Base-by-base conservation (phyloP, 192 early-diverging fungal genomes). In the Coemansia sp. region DNA sequence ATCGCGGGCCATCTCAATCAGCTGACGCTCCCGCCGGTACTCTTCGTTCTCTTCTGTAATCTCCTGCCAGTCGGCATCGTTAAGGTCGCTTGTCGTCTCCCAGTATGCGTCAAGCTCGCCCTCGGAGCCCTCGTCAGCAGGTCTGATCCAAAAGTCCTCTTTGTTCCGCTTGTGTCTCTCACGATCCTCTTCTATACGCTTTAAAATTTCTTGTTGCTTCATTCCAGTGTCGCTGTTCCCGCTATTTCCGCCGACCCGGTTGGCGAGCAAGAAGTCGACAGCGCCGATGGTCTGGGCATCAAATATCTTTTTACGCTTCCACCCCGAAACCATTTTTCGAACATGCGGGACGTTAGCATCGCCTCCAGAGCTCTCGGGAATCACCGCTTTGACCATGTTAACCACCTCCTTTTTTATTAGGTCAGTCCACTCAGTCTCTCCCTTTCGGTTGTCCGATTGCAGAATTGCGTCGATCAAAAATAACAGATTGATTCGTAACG, bases 161-260 rank as follows among this genome's bases (percentile, higher is more conserved):
- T 80, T 80, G 37, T 70, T 60, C 3, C 71, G 45, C 49, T 83
- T 83, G 39, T 83, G 82, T 18, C 79, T 60, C 49, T 83, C 82
- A 15, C 82, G 71, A 39, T 83, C 82, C 60, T 83, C 82, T 43
- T 83, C 82, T 11, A 83, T 83, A 7, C 79, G 63, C 38, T 66
- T 66, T 59, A 81, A 30, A 2, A 83, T 83, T 30, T 83, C 75
- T 53, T 72, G 59, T 34, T 77, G 57, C 49, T 59, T 57, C 73
- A 76, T 72, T 9, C 59, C 67, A 10, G 67, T 48, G 11, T 73
- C 67, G 24, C 54, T 57, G 9, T 43, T 14, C 17, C 23, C 25
- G 14, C 38, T 38, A 34, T 44, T 57, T 12, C 54, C 63, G 1
- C 51, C 65, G 0, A 43, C 63, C 2, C 71, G 64, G 21, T 53